Conservation (phyloP, 495 filamentous ascomycete genomes). For the Aspergillus panamensis region DNA sequence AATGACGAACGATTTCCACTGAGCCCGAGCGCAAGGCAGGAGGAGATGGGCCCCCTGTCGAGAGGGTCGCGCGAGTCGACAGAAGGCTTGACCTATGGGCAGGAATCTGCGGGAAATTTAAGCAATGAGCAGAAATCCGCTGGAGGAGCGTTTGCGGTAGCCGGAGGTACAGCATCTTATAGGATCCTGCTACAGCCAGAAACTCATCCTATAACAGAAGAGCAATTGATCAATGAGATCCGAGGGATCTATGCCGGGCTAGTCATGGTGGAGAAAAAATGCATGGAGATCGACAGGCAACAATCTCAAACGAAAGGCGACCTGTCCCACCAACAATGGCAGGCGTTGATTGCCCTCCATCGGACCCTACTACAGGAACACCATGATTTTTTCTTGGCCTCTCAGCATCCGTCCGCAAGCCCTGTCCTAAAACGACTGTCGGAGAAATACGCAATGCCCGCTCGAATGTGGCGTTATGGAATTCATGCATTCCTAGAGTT, state of each 20-base stretch:
- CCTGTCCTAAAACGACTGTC: conserved; percentile 55
- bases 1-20: conserved; percentile 12
- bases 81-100: conserved; percentile 18
- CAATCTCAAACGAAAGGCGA: conserved; percentile 43
- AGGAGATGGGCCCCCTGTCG: conserved; percentile 9
- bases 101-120: conserved; percentile 17
- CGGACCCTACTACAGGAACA: conserved; percentile 71
- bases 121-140: conserved; percentile 18
- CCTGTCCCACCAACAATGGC: conserved; percentile 64
- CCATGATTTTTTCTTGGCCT: conserved; percentile 77
- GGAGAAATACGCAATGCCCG: conserved; percentile 73
- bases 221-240: conserved; percentile 63
- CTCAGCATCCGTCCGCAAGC: conserved; percentile 68
- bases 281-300: conserved; percentile 66
- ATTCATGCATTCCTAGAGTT: conserved; percentile 78
- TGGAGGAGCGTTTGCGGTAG: conserved; percentile 12
- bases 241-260: conserved; percentile 75
- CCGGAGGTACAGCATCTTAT: conserved; percentile 41
- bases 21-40: conserved; percentile 6
- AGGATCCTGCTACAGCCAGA: conserved; percentile 53
- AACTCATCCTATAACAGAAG: conserved; percentile 67
- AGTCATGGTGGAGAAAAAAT: conserved; percentile 76
- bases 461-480: conserved; percentile 79
- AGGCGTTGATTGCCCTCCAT: conserved; percentile 68
- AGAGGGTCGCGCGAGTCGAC: conserved; percentile 11